Base-by-base conservation (phyloP, 2,329 filamentous ascomycete species). In the Penicillium corylophilum region DNA sequence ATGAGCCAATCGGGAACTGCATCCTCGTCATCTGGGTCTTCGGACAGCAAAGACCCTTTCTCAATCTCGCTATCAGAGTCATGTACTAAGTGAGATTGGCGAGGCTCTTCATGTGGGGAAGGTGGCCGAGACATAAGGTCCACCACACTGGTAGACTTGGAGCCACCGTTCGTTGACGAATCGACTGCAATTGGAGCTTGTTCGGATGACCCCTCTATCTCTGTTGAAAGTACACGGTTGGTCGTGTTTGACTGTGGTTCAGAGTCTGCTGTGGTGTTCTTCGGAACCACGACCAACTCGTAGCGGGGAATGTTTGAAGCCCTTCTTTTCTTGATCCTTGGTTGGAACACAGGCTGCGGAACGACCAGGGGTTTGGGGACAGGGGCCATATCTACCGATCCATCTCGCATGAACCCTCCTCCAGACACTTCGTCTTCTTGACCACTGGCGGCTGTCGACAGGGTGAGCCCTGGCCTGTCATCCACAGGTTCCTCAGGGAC, bases 21-120 rank as follows among this genome's bases (percentile, higher is more conserved):
- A 64, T 86, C 83, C 44, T 85, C 82, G 59, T 86, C 83, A 28
- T 86, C 83, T 0, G 83, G 83, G 60, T 86, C 83, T 59, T 86
- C 79, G 1, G 82, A 82, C 7, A 82, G 68, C 42, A 85, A 63
- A 5, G 81, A 84, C 0, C 75, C 77, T 36, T 71, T 66, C 33
- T 82, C 78, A 16, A 70, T 66, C 44, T 74, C 67, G 39, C 61
- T 68, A 49, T 64, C 67, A 22, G 64, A 64, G 36, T 66, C 64
- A 26, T 61, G 57, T 15, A 43, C 29, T 20, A 39, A 38, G 13
- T 47, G 38, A 7, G 47, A 33, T 5, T 28, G 42, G n/a, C 12
- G 31, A n/a, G 50, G 40, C 4, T 24, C 35, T 16, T 54, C 44
- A 2, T n/a, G 6, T 15, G 57, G 51, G 29, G 62, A 61, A n/a